These are phyloP conservation scores for Citrus maxima DNA, from an alignment of 345 rosid species.

Conservation along the genomic window DNA sequence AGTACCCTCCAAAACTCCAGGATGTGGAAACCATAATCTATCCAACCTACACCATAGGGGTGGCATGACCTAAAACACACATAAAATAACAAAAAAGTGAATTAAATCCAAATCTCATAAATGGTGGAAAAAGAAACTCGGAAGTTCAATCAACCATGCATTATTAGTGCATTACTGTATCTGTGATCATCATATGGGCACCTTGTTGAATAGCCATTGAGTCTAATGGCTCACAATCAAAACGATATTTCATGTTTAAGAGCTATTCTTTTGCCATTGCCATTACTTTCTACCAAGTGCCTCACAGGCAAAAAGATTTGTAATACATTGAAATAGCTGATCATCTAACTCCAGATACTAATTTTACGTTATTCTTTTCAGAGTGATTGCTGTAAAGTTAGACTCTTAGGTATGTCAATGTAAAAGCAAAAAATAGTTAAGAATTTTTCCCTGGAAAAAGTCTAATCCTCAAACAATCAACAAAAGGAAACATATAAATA, in stretches of 20 bases:
- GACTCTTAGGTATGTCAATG: not conserved
- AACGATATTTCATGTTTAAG: not conserved
- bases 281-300: not conserved
- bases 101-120: not conserved
- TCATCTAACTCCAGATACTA: not conserved
- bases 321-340: not conserved
- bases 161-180: not conserved
- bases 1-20: slow-evolving; percentile 84
- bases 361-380: not conserved
- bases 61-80: slow-evolving; percentile 76
- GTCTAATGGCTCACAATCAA: not conserved
- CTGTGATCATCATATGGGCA: not conserved
- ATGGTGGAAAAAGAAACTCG: not conserved
- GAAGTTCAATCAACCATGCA: not conserved
- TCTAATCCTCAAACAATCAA: not conserved
- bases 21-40: slow-evolving; percentile 97
- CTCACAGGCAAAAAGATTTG: not conserved
- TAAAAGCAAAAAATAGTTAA: not conserved
- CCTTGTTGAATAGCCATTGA: not conserved
- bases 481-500: not conserved
- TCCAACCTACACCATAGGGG: slow-evolving; percentile 99
- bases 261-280: not conserved
- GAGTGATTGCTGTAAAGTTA: not conserved
- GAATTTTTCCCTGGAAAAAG: not conserved
- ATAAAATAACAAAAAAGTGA: slow-evolving; percentile 17